Evolutionary conservation across 331 rosid genomes (phyloP), one percentile per base, ranked within the genome.

Genomic region (Malus hybrid): DNA sequence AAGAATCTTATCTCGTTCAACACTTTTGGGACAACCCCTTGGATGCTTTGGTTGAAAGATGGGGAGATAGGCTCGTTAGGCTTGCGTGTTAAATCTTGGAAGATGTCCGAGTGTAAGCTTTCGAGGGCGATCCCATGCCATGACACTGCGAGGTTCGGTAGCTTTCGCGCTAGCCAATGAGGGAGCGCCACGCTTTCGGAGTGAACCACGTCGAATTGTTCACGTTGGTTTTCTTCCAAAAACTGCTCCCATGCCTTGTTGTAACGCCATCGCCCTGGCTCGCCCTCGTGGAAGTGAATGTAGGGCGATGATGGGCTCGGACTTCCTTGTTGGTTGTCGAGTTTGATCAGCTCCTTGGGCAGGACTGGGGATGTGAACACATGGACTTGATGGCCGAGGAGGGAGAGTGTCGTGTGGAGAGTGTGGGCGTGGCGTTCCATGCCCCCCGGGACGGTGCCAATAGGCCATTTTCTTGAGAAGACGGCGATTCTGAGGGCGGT

Each of bases 61-160:
- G 90, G 90, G 10, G 92, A 84, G 34, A 81, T 76, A 7, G 96
- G 90, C 74, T 90, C 96, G 39, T 76, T 79, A 0, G 78, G 73
- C 15, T 75, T 76, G 5, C 91, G 90, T 1, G 89, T 80, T 33
- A 94, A 82, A 80, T 94, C 99, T 44, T 94, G 99, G 81, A 84
- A 90, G 30, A 94, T 85, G 34, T 79, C 80, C 19, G 99, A 94
- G 80, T 94, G 97, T 65, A 94, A 75, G 87, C 92, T 90, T 80
- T 94, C 99, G 0, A 94, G 77, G 5, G 99, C 99, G 71, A 94
- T 92, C 74, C 99, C 99, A 66, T 94, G 99, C 99, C 99, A 92
- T 2, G 99, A 86, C 15, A 92, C 99, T 4, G 89, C 99, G 19
- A 94, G 97, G 71, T 94, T 94, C 14, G 84, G 73, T 62, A 94